phyloP scores from a whole-genome alignment of 805 yeast species.

The Wickerhamiella cacticola region DNA sequence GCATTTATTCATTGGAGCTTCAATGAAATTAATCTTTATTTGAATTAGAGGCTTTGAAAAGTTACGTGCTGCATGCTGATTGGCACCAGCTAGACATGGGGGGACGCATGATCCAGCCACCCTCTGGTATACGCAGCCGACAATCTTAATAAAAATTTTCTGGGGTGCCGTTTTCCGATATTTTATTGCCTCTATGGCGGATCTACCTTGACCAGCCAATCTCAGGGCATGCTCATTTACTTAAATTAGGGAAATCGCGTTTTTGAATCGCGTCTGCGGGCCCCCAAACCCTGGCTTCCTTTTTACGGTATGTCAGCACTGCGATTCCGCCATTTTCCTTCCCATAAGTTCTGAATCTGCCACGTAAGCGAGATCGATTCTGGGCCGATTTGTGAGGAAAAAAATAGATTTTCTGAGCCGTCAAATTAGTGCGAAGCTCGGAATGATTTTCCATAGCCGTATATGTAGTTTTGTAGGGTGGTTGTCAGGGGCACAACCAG shows the following conservation, averaged over 20 bases:
- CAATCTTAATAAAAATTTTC: too few relatives aligned
- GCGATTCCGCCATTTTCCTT: neutral
- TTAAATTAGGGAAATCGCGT: neutral
- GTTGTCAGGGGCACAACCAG: constrained; percentile 3
- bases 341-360: neutral
- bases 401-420: neutral
- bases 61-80: too few relatives aligned
- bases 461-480: neutral
- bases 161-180: too few relatives aligned
- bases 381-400: neutral
- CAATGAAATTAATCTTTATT: too few relatives aligned
- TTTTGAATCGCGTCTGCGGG: neutral
- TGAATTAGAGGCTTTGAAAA: too few relatives aligned
- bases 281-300: neutral
- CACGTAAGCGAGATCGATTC: constrained; percentile 1
- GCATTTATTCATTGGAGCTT: neutral
- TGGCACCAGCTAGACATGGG: too few relatives aligned
- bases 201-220: too few relatives aligned
- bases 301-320: constrained; percentile 5
- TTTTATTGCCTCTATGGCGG: too few relatives aligned
- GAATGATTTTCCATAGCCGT: constrained; percentile 3
- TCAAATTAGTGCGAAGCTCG: neutral
- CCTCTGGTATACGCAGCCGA: neutral
- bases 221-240: too few relatives aligned
- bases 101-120: constrained; percentile 1